phyloP scores from a whole-genome alignment of 2,329 filamentous ascomycete genomes.

The Catunica adiposa region DNA sequence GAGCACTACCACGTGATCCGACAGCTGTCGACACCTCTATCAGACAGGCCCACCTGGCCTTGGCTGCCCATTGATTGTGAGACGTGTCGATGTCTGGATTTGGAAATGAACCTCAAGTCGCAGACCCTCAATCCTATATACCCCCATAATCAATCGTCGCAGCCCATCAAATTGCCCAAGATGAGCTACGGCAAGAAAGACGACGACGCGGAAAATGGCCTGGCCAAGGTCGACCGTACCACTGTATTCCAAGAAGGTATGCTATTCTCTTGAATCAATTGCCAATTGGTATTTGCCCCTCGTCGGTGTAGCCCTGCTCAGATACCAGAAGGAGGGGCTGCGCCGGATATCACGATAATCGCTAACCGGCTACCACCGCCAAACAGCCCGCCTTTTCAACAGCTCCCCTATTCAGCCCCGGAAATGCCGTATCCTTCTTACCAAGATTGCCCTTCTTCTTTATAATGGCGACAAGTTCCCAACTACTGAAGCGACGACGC shows the following conservation, averaged over 20 bases:
- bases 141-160: not conserved
- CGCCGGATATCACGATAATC: not conserved
- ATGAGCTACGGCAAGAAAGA: constrained; percentile 99
- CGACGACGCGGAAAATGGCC: constrained; percentile 82
- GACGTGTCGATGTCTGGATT: constrained; percentile 14
- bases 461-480: constrained; percentile 97
- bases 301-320: not conserved
- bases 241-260: constrained; percentile 97
- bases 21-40: constrained; percentile 1
- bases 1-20: not conserved
- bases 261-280: constrained; percentile 17
- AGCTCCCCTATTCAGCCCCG: constrained; percentile 89
- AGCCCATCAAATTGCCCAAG: constrained; percentile 26
- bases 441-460: constrained; percentile 89
- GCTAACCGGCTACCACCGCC: not conserved
- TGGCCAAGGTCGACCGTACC: constrained; percentile 95
- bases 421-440: constrained; percentile 92
- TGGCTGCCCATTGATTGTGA: constrained; percentile 8
- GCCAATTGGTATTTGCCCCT: not conserved
- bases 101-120: constrained; percentile 9
- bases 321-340: not conserved
- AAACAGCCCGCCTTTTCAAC: constrained; percentile 85
- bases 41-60: constrained; percentile 4
- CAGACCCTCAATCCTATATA: constrained; percentile 6
- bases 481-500: constrained; percentile 87